Conservation (phyloP, 2,329 filamentous ascomycete species). For the Exutisphaerella laricina region DNA sequence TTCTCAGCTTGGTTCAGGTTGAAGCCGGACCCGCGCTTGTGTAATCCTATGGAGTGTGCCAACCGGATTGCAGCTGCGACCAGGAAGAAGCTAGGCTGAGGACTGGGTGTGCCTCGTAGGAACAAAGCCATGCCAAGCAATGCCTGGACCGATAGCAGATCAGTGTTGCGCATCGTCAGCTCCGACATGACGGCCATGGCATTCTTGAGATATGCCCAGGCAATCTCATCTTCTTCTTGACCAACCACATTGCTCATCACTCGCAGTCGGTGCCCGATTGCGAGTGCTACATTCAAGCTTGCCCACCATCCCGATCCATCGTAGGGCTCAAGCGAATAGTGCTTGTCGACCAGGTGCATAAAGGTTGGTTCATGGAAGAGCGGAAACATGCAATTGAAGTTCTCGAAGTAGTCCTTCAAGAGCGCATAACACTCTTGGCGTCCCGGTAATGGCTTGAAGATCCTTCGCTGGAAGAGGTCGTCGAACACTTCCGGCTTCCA, state of each 20-base stretch:
- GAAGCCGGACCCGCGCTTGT: slow-evolving; percentile 88
- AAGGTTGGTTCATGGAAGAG: slow-evolving; percentile 97
- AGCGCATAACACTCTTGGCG: slow-evolving; percentile 84
- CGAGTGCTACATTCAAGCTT: slow-evolving; percentile 85
- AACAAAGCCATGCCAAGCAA: slow-evolving; percentile 90
- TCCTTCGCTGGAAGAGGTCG: slow-evolving; percentile 78
- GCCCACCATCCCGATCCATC: slow-evolving; percentile 98
- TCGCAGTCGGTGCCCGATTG: slow-evolving; percentile 85
- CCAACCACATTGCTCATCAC: slow-evolving; percentile 94
- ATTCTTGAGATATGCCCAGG: slow-evolving; percentile 95
- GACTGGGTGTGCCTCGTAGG: slow-evolving; percentile 92
- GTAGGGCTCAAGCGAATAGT: slow-evolving; percentile 89
- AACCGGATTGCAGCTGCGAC: slow-evolving; percentile 85
- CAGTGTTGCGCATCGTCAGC: slow-evolving; percentile 91
- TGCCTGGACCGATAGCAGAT: slow-evolving; percentile 89
- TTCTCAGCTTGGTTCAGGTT: slow-evolving; percentile 90
- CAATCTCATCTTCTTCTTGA: slow-evolving; percentile 86
- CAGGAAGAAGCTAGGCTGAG: slow-evolving; percentile 86
- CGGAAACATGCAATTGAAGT: slow-evolving; percentile 99
- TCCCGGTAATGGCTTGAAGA: slow-evolving; percentile 76
- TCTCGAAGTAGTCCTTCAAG: slow-evolving; percentile 91
- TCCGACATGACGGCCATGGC: slow-evolving; percentile 90
- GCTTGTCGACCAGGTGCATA: slow-evolving; percentile 91
- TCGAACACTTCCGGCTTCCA: slow-evolving; percentile 98
- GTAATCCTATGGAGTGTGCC: slow-evolving; percentile 88